Evolutionary conservation across 129 eudicot species (phyloP).

Genomic region (Centaurea solstitialis): DNA sequence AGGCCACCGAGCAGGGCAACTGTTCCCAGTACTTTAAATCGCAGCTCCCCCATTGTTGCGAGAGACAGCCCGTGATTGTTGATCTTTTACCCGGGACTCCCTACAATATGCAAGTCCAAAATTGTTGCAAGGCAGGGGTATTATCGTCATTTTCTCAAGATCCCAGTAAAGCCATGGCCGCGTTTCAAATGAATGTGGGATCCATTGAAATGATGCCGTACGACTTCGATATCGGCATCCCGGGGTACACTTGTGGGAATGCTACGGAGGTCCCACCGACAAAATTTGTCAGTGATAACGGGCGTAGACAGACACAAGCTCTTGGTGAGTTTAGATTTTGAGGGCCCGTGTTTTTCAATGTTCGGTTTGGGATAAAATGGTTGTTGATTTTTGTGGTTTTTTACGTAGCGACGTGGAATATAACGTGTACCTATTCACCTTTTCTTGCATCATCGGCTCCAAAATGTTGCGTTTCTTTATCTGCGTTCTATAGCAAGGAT

Average conservation of each 20-base stretch:
- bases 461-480: slow-evolving; percentile 76
- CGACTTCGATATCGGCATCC: slow-evolving; percentile 55
- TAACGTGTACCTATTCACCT: slow-evolving; percentile 75
- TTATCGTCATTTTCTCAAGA: slow-evolving; percentile 63
- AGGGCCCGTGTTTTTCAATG: neutral
- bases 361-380: neutral
- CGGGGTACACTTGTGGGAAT: slow-evolving; percentile 79
- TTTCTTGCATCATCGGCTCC: slow-evolving; percentile 73
- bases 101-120: slow-evolving; percentile 56
- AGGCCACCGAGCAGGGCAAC: slow-evolving; percentile 77
- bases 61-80: slow-evolving; percentile 64
- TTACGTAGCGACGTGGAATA: slow-evolving; percentile 67
- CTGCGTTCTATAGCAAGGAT: slow-evolving; percentile 65
- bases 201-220: slow-evolving; percentile 31
- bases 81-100: slow-evolving; percentile 76
- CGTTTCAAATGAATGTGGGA: slow-evolving; percentile 62
- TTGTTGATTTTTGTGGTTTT: neutral
- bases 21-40: slow-evolving; percentile 34
- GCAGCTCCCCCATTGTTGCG: slow-evolving; percentile 67
- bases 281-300: slow-evolving; percentile 52
- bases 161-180: slow-evolving; percentile 40
- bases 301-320: slow-evolving; percentile 74
- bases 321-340: slow-evolving; percentile 37
- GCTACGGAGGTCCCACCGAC: slow-evolving; percentile 57
- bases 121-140: slow-evolving; percentile 80